Evolutionary conservation across 805 yeast genomes (phyloP), one percentile per base, ranked within the genome.

Genomic region (Candida berthetii): DNA sequence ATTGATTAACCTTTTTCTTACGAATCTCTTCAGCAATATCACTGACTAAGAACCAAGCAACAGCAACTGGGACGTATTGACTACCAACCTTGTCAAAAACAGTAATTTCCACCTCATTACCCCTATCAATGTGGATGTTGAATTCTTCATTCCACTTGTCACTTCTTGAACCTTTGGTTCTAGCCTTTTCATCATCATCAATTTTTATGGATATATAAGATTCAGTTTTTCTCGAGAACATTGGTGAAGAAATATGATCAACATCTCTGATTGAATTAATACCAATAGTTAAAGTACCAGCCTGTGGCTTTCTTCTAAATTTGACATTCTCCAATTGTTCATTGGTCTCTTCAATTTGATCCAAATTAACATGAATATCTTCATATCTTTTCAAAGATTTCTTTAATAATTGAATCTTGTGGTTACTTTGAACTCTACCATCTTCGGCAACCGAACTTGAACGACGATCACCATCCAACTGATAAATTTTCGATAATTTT

Each of bases 21-120:
- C 99, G 86, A 42, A 91, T 75, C 52, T 93, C 98, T 66, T 93
- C 99, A 1, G 95, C 89, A 35, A 93, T 76, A 61, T 93, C 99
- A 3, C 95, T 81, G 24, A 93, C 70, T 31, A 91, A 75, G 22
- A 91, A 72, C 99, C 99, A 93, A 53, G 85, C 78, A 31, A 93
- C 72, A 8, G 96, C 99, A 7, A 93, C 96, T 0, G 99, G 98
- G 8, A 82, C 78, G 45, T 73, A 66, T 38, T 70, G 74, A 43
- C 71, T 78, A 31, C 85, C 85, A 22, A 68, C 64, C 51, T 81
- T 82, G 60, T 93, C 99, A 60, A 83, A 89, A 4, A 93, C 87
- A 2, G 90, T 78, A 43, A 93, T 70, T 54, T 90, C 96, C 35
- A 90, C 73, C 64, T 93, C 99, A 56, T 91, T 87, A 22, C 96